Percentiles rank a stretch among this genome's conserved stretches.
Evolutionary conservation across 164 flowering plant genomes (phyloP).

Genomic region (Magnolia kwangsiensis): DNA sequence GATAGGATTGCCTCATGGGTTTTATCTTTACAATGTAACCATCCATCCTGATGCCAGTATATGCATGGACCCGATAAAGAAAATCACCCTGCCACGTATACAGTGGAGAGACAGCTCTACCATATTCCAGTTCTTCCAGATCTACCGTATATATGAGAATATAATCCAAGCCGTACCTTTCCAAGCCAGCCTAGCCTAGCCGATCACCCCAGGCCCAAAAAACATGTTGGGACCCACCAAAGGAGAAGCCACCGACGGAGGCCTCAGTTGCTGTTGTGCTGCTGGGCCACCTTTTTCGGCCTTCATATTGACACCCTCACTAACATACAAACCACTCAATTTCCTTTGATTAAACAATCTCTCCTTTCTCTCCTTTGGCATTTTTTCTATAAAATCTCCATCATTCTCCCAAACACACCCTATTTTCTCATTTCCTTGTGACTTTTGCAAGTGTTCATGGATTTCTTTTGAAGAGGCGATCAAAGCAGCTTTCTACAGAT

Average conservation of each 20-base stretch:
- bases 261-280: not conserved
- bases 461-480: not conserved
- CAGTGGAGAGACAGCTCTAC: too few relatives aligned
- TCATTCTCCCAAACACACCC: not conserved
- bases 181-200: constrained; percentile 18
- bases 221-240: constrained; percentile 6
- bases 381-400: not conserved
- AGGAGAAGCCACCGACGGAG: constrained; percentile 24
- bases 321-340: not conserved
- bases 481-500: not conserved
- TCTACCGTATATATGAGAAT: not conserved
- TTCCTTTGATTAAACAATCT: not conserved
- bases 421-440: not conserved
- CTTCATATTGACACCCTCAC: constrained; percentile 13
- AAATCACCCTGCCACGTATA: not conserved
- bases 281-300: constrained; percentile 6
- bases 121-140: not conserved
- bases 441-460: not conserved
- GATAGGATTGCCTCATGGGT: too few relatives aligned
- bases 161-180: not conserved
- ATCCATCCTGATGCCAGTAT: not conserved
- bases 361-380: not conserved
- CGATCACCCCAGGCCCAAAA: constrained; percentile 5
- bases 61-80: too few relatives aligned
- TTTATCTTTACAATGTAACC: too few relatives aligned